A percentile compares a stretch with the other conserved stretches of the same genome.
Conservation (phyloP, 495 filamentous ascomycete genomes). For the Penicillium diatomitis region DNA sequence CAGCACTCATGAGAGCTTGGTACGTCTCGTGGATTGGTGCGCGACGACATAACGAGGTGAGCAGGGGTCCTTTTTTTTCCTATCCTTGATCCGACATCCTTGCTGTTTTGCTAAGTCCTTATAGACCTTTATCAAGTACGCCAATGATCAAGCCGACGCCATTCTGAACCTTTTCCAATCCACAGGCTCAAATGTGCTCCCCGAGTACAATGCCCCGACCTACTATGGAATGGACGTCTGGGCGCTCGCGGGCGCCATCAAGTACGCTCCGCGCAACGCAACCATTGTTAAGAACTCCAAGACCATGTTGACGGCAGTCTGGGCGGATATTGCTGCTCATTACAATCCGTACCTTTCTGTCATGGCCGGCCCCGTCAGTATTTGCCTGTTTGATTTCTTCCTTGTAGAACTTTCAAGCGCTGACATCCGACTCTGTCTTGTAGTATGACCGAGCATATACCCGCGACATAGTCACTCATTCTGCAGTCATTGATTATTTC, state of each 20-base stretch:
- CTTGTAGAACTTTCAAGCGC: not conserved
- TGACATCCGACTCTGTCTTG: constrained; percentile 3
- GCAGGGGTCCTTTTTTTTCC: not conserved
- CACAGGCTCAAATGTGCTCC: constrained; percentile 13
- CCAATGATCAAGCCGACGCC: constrained; percentile 14
- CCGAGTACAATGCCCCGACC: constrained; percentile 20
- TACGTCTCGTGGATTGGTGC: constrained; percentile 19
- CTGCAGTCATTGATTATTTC: constrained; percentile 17
- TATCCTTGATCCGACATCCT: not conserved
- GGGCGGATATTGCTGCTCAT: constrained; percentile 19
- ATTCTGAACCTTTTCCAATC: constrained; percentile 18
- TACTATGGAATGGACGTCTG: constrained; percentile 23
- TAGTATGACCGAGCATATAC: constrained; percentile 22
- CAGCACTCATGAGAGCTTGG: constrained; percentile 19
- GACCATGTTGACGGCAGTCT: constrained; percentile 13
- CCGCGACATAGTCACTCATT: constrained; percentile 18
- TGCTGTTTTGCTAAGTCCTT: too few species aligned
- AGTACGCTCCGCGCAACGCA: constrained; percentile 14
- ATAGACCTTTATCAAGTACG: constrained; percentile 19
- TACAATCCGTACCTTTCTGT: constrained; percentile 17
- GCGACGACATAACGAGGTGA: constrained; percentile 13
- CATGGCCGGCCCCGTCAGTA: constrained; percentile 6
- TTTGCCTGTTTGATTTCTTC: too few species aligned
- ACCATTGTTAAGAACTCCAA: constrained; percentile 13
- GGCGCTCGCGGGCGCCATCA: constrained; percentile 18